Evolutionary conservation across 176 grass and related monocot genomes (phyloP).

Genomic region (Pontederia crassipes): DNA sequence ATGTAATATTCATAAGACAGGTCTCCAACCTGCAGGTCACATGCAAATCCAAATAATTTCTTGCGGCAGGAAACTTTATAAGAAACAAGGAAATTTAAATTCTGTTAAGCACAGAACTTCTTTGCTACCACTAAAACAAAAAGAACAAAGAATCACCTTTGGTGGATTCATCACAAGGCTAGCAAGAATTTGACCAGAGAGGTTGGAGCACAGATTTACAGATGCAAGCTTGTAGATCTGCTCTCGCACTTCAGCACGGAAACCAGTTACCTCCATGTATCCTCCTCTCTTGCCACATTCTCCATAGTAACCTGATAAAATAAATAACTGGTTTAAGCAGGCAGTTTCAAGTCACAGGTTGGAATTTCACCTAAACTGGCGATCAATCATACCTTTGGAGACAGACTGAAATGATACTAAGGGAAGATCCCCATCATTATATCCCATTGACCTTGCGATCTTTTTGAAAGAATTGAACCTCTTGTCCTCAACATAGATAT

Average conservation of each 20-base stretch:
- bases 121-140: constrained; percentile 4
- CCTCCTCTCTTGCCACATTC: constrained; percentile 99
- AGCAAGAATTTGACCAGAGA: constrained; percentile 86
- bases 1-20: constrained; percentile 85
- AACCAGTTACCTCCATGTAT: constrained; percentile 96
- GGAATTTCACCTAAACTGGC: neutral
- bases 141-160: constrained; percentile 43
- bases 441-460: constrained; percentile 73
- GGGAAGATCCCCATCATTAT: constrained; percentile 62
- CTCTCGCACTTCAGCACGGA: constrained; percentile 81
- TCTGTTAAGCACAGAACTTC: neutral
- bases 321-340: neutral
- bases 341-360: neutral
- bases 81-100: constrained; percentile 1
- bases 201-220: constrained; percentile 89
- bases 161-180: constrained; percentile 98
- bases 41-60: constrained; percentile 17
- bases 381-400: constrained; percentile 59
- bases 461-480: constrained; percentile 93
- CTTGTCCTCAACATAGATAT: constrained; percentile 88
- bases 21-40: constrained; percentile 63
- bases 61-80: neutral
- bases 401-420: constrained; percentile 87
- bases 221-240: constrained; percentile 99
- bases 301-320: constrained; percentile 67